Conservation (phyloP, 106 monocot species). For the Dendrobium huoshanense region DNA sequence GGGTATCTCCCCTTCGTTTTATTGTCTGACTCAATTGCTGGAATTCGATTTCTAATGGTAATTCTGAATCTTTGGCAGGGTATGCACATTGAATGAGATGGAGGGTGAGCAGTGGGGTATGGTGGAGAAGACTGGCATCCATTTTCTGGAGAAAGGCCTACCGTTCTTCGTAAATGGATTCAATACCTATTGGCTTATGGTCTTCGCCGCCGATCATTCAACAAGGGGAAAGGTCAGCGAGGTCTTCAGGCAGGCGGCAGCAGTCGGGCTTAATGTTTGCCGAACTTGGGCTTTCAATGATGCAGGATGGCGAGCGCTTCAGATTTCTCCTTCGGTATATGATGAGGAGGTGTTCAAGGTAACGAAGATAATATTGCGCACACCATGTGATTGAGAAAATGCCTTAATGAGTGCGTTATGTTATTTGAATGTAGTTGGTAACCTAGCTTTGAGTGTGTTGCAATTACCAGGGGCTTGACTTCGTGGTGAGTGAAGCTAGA, state of each 20-base stretch:
- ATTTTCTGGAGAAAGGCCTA: conserved; percentile 24
- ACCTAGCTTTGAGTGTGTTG: background rate
- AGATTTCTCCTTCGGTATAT: conserved; percentile 52
- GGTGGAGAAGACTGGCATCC: conserved; percentile 53
- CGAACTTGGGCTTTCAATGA: conserved; percentile 91
- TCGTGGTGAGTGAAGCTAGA: conserved; percentile 82
- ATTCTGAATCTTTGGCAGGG: background rate
- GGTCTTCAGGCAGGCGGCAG: conserved; percentile 44
- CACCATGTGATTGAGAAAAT: conserved; percentile 2
- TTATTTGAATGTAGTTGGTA: background rate
- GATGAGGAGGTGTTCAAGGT: conserved; percentile 86
- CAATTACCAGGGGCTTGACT: conserved; percentile 64
- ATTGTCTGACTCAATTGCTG: background rate
- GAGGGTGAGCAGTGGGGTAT: conserved; percentile 36
- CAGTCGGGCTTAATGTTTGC: conserved; percentile 59
- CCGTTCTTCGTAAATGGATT: conserved; percentile 73
- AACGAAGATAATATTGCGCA: background rate
- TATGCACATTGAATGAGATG: background rate
- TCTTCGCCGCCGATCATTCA: conserved; percentile 43
- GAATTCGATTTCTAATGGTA: background rate
- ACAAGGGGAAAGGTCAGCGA: conserved; percentile 51
- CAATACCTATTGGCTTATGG: conserved; percentile 94
- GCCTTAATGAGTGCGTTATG: background rate
- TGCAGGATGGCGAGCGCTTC: conserved; percentile 66
- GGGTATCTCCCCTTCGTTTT: background rate